phyloP scores from a whole-genome alignment of 768 basidiomycete species.

The Lentinula detonsa region DNA sequence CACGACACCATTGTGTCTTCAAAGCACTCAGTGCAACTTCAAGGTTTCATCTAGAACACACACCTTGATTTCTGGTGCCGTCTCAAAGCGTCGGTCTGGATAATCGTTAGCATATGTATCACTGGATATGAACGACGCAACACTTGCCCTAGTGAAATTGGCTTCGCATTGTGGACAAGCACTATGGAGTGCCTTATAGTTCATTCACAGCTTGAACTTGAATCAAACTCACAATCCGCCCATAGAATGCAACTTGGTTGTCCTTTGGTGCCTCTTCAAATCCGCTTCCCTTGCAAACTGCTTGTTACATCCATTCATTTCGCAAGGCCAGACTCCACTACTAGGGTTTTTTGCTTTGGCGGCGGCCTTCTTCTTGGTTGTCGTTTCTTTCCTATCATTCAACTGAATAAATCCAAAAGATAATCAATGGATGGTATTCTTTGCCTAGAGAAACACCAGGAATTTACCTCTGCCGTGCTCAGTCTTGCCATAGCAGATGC shows the following conservation, averaged over 20 bases:
- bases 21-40: slow-evolving; percentile 5
- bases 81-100: slow-evolving; percentile 73
- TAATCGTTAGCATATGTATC: slow-evolving; percentile 11
- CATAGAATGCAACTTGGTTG: slow-evolving; percentile 70
- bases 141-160: slow-evolving; percentile 68
- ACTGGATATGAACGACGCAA: slow-evolving; percentile 7
- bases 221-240: slow-evolving; percentile 56
- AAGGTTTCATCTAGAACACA: slow-evolving; percentile 13
- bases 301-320: slow-evolving; percentile 76
- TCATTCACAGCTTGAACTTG: not conserved
- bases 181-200: slow-evolving; percentile 25
- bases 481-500: not conserved
- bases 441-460: not conserved
- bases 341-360: not conserved
- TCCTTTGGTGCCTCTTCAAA: slow-evolving; percentile 75
- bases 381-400: not conserved
- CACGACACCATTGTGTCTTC: slow-evolving; percentile 63
- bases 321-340: slow-evolving; percentile 60
- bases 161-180: slow-evolving; percentile 78
- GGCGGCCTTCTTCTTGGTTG: not conserved
- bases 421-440: not conserved
- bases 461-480: not conserved
- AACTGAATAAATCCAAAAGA: not conserved
- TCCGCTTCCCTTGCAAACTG: slow-evolving; percentile 80
- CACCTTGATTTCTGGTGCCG: slow-evolving; percentile 78